A percentile compares a stretch with the other conserved stretches of the same genome.
phyloP scores from a whole-genome alignment of 345 rosid genomes.

The Eucalyptus pauciflora region DNA sequence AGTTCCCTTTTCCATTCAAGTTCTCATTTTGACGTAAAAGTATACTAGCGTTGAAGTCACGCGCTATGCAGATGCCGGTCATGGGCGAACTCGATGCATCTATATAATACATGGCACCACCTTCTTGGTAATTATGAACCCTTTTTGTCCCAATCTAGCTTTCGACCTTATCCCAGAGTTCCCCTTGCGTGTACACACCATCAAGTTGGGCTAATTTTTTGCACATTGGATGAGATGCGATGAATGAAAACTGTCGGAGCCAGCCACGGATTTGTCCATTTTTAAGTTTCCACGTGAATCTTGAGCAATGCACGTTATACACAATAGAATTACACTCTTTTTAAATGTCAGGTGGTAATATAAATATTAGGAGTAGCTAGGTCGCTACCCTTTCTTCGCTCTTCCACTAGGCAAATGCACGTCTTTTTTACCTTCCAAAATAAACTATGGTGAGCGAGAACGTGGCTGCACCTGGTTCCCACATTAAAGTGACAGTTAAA shows the following conservation, averaged over 20 bases:
- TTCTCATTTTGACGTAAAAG: not conserved
- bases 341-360: not conserved
- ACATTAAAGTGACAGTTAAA: not conserved
- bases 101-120: not conserved
- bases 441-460: not conserved
- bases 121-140: not conserved
- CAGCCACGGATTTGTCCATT: not conserved
- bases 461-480: not conserved
- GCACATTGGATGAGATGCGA: not conserved
- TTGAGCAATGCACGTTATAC: not conserved
- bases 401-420: not conserved
- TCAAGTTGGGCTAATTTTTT: not conserved
- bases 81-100: not conserved
- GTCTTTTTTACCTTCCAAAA: not conserved
- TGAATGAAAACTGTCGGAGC: not conserved
- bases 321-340: not conserved
- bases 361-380: not conserved
- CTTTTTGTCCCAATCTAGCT: not conserved
- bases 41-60: not conserved
- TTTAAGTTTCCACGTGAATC: not conserved
- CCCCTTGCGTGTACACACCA: not conserved
- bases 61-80: not conserved
- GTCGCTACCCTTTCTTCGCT: not conserved
- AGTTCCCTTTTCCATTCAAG: not conserved
- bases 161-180: not conserved